These are phyloP conservation scores for Tetrapyrgos nigripes DNA, from an alignment of 1,284 basidiomycete genomes.

Conservation along the genomic window DNA sequence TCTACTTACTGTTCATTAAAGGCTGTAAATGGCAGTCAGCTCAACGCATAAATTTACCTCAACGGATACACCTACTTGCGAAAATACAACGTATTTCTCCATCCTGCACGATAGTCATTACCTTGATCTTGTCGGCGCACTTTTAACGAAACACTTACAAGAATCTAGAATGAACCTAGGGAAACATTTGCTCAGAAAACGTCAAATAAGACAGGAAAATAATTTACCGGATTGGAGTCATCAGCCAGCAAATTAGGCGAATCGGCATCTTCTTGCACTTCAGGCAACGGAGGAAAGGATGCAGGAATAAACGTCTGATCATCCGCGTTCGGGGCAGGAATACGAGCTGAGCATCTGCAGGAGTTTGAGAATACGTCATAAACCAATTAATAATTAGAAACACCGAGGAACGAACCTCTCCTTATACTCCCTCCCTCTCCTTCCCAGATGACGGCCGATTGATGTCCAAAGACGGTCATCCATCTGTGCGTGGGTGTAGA, in stretches of 20 bases:
- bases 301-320: conserved; percentile 16
- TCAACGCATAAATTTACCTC: background rate
- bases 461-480: conserved; percentile 63
- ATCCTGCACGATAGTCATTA: conserved; percentile 29
- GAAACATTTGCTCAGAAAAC: background rate
- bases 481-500: conserved; percentile 67
- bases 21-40: conserved; percentile 41
- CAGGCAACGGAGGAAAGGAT: conserved; percentile 12
- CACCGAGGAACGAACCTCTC: conserved; percentile 39
- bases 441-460: conserved; percentile 55
- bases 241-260: conserved; percentile 6
- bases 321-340: conserved; percentile 6
- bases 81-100: conserved; percentile 70
- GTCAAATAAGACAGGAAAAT: background rate
- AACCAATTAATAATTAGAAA: background rate
- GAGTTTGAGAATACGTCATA: background rate
- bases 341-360: conserved; percentile 16
- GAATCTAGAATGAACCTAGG: conserved; percentile 17
- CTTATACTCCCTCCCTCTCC: conserved; percentile 61
- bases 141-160: conserved; percentile 9
- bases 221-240: conserved; percentile 8
- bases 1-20: conserved; percentile 54
- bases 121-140: background rate
- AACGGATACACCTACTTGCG: conserved; percentile 47
- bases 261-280: conserved; percentile 4